phyloP scores from a whole-genome alignment of 176 grass and related monocot species.

The Microstegium vimineum region DNA sequence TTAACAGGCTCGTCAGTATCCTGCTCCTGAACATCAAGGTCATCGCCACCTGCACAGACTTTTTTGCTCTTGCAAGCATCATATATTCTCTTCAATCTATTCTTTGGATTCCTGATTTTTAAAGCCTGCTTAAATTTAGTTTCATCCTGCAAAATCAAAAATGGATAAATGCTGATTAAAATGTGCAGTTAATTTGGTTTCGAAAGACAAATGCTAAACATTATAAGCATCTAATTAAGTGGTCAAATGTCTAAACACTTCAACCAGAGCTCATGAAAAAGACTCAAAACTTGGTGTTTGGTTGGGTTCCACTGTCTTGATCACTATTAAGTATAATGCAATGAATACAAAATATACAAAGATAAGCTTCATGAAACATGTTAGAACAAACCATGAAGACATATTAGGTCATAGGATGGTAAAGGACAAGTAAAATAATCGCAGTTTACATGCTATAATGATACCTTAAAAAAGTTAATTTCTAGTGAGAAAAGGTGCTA shows the following conservation, averaged over 20 bases:
- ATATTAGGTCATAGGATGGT: not conserved
- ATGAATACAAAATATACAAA: not conserved
- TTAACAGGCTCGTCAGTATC: conserved; percentile 77
- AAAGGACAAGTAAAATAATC: not conserved
- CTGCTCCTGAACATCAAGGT: conserved; percentile 75
- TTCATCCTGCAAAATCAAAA: conserved; percentile 59
- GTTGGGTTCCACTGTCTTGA: not conserved
- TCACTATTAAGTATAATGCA: not conserved
- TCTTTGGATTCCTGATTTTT: conserved; percentile 91
- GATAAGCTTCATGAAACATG: not conserved
- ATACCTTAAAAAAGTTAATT: not conserved
- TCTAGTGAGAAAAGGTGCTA: not conserved
- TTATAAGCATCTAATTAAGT: not conserved
- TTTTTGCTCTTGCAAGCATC: conserved; percentile 99
- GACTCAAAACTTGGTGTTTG: not conserved
- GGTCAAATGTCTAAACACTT: not conserved
- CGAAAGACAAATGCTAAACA: not conserved
- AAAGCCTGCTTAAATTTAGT: conserved; percentile 92
- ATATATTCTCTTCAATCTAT: conserved; percentile 93
- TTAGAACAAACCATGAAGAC: not conserved
- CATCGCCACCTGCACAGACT: conserved; percentile 77
- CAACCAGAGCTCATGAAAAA: not conserved
- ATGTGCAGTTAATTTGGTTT: not conserved
- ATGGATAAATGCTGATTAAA: not conserved
- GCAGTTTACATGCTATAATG: not conserved